A percentile compares a stretch with the other conserved stretches of the same genome.
Conservation (phyloP, 1,139 yeast genomes). For the Waltiozyma sp. region DNA sequence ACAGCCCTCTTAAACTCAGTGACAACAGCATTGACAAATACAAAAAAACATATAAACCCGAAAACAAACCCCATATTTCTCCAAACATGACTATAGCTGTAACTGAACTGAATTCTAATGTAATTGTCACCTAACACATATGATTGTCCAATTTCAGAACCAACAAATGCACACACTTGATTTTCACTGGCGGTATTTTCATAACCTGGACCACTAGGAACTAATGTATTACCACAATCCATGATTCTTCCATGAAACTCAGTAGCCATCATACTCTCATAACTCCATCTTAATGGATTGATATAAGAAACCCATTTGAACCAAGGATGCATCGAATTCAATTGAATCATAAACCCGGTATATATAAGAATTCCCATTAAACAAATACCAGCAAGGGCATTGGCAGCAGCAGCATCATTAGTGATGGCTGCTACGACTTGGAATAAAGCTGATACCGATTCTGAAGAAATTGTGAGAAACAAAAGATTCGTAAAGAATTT, state of each 20-base stretch:
- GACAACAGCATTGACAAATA: conserved; percentile 16
- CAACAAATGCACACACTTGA: conserved; percentile 40
- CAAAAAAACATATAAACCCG: conserved; percentile 26
- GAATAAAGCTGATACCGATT: conserved; percentile 34
- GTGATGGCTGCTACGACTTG: conserved; percentile 39
- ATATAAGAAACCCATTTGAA: conserved; percentile 52
- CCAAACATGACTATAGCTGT: conserved; percentile 33
- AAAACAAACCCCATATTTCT: conserved; percentile 40
- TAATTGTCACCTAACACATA: conserved; percentile 38
- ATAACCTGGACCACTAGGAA: conserved; percentile 34
- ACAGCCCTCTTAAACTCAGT: conserved; percentile 30
- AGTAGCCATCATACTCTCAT: conserved; percentile 41
- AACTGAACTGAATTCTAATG: conserved; percentile 26
- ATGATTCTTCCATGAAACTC: conserved; percentile 35
- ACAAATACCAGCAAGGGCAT: conserved; percentile 38
- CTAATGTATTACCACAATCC: background rate
- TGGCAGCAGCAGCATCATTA: conserved; percentile 37
- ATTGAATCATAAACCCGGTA: conserved; percentile 45
- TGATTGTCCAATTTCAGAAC: conserved; percentile 29
- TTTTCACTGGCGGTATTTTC: conserved; percentile 26
- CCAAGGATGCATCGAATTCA: conserved; percentile 55
- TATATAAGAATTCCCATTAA: conserved; percentile 39
- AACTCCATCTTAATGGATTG: conserved; percentile 45
- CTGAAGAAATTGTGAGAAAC: conserved; percentile 31
- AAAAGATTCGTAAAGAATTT: conserved; percentile 41